These are phyloP conservation scores for Rosa persica DNA, from an alignment of 306 rosid genomes.

Conservation along the genomic window DNA sequence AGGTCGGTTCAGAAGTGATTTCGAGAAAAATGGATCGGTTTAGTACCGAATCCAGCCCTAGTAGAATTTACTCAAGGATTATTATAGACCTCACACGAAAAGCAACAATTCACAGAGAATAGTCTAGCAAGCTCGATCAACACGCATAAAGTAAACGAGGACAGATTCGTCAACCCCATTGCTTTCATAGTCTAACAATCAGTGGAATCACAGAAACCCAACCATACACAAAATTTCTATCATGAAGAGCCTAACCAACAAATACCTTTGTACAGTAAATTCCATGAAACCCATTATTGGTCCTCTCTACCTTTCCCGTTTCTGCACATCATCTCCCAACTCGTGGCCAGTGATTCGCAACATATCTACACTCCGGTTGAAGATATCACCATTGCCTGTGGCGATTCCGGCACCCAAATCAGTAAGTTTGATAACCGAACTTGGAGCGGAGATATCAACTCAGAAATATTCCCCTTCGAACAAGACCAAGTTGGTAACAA, in stretches of 20 bases:
- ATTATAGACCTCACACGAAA: no score
- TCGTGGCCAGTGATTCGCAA: neutral
- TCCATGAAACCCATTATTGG: neutral
- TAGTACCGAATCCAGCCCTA: no score
- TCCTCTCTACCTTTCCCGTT: neutral
- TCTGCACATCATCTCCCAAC: neutral
- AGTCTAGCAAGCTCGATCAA: neutral
- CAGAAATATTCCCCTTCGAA: neutral
- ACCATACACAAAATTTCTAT: no score
- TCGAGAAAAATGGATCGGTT: no score
- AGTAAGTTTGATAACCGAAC: neutral
- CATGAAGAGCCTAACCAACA: neutral
- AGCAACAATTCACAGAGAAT: no score
- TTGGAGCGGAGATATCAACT: conserved; percentile 21
- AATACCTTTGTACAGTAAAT: no score
- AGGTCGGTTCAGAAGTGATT: no score
- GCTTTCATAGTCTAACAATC: no score
- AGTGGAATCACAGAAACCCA: no score
- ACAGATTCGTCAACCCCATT: no score
- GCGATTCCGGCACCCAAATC: neutral
- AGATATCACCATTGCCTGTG: conserved; percentile 15
- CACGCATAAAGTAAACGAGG: neutral
- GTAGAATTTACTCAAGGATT: no score
- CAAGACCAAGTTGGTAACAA: neutral
- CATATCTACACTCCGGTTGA: neutral